phyloP scores from a whole-genome alignment of 2,329 filamentous ascomycete genomes.

The Blastomyces gilchristii region DNA sequence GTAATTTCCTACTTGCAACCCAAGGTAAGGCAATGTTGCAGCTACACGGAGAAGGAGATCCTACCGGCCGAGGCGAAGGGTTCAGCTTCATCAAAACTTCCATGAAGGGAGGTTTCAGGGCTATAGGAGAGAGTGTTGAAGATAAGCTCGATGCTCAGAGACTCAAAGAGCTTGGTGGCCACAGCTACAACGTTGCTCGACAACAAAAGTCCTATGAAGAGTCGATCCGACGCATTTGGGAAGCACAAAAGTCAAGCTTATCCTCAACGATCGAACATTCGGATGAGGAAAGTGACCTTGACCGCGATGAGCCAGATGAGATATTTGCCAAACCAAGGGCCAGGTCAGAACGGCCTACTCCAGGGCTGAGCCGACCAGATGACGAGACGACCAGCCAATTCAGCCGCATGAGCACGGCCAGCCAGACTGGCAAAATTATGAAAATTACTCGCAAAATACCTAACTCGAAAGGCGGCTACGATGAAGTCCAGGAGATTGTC shows the following conservation, averaged over 20 bases:
- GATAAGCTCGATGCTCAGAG: conserved; percentile 74
- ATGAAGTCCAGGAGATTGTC: conserved; percentile 51
- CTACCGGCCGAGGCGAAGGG: conserved; percentile 81
- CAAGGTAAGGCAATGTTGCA: conserved; percentile 95
- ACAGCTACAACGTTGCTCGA: conserved; percentile 93
- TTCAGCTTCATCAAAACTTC: conserved; percentile 97
- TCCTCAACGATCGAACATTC: conserved; percentile 64
- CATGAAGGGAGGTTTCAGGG: conserved; percentile 97
- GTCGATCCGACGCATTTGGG: conserved; percentile 86
- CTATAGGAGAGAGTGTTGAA: conserved; percentile 77
- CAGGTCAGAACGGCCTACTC: conserved; percentile 51
- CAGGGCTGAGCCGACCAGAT: conserved; percentile 42
- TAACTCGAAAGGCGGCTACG: conserved; percentile 55
- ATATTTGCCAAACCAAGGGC: conserved; percentile 47
- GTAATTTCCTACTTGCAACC: conserved; percentile 90
- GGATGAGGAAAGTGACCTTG: conserved; percentile 58
- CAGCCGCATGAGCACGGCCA: conserved; percentile 59
- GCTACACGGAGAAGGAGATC: conserved; percentile 87
- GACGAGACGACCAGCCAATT: conserved; percentile 77
- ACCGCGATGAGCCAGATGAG: conserved; percentile 42
- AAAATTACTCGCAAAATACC: conserved; percentile 61
- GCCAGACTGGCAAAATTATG: conserved; percentile 57
- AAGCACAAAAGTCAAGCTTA: conserved; percentile 69
- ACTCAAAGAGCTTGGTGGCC: conserved; percentile 61
- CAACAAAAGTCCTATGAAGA: conserved; percentile 89